These are phyloP conservation scores for Cutaneotrichosporon cavernicola DNA, from an alignment of 1,284 basidiomycete species.

Conservation along the genomic window DNA sequence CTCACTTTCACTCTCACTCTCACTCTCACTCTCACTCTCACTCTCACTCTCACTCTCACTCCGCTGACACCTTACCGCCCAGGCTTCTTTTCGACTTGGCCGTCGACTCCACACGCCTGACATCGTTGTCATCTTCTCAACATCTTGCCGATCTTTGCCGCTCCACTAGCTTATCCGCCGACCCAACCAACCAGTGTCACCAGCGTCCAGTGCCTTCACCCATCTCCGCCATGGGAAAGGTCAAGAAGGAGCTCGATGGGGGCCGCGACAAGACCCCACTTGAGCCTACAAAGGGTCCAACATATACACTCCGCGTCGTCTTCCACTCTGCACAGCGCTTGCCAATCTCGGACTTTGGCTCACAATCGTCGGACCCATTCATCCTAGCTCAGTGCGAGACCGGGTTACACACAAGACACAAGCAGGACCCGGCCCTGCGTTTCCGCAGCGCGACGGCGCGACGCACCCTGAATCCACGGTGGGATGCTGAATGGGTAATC, in stretches of 20 bases:
- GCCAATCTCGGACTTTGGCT: conserved; percentile 54
- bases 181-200: too few relatives aligned
- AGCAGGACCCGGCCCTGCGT: conserved; percentile 45
- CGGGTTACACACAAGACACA: conserved; percentile 12
- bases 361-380: conserved; percentile 55
- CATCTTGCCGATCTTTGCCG: too few relatives aligned
- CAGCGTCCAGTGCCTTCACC: not conserved
- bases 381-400: conserved; percentile 45
- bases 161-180: too few relatives aligned
- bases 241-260: conserved; percentile 17
- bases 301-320: conserved; percentile 55
- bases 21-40: too few relatives aligned
- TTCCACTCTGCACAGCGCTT: conserved; percentile 55
- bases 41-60: too few relatives aligned
- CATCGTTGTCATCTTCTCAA: too few relatives aligned
- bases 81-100: too few relatives aligned
- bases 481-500: conserved; percentile 55
- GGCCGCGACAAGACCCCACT: conserved; percentile 17
- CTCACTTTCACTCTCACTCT: not conserved
- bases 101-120: too few relatives aligned
- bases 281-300: conserved; percentile 24
- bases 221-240: conserved; percentile 8
- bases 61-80: not conserved
- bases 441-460: conserved; percentile 55
- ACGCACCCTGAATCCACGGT: conserved; percentile 52